phyloP scores from a whole-genome alignment of 148 eudicot species.

The Vaccinium darrowii region DNA sequence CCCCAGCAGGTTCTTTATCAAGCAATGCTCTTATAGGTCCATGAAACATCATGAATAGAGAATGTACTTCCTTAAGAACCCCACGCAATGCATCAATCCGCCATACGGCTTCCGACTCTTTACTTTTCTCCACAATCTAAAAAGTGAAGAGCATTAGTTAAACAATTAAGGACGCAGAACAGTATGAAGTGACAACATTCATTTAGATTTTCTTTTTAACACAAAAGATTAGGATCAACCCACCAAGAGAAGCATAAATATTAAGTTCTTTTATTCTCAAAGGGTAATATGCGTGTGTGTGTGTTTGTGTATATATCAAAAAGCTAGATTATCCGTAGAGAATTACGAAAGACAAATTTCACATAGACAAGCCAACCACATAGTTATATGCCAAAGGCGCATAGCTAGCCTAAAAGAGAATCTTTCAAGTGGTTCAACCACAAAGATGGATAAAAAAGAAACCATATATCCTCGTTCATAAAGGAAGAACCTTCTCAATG shows the following conservation, averaged over 20 bases:
- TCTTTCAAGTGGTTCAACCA: conserved; percentile 3
- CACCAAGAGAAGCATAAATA: background rate
- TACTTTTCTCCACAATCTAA: conserved; percentile 86
- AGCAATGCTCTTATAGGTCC: conserved; percentile 77
- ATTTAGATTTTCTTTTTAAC: background rate
- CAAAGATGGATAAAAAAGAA: background rate
- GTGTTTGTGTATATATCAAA: background rate
- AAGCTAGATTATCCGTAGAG: background rate
- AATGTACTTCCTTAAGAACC: conserved; percentile 87
- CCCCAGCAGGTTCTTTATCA: conserved; percentile 82
- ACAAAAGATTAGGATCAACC: background rate
- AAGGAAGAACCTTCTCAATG: conserved; percentile 1
- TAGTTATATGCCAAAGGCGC: background rate
- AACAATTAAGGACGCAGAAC: background rate
- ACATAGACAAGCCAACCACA: background rate
- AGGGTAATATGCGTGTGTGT: background rate
- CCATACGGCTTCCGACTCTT: conserved; percentile 78
- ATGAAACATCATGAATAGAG: conserved; percentile 82
- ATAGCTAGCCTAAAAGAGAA: background rate
- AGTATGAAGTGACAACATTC: background rate
- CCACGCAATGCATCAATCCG: conserved; percentile 74
- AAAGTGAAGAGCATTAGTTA: conserved; percentile 15
- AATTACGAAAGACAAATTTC: background rate
- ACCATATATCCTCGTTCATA: background rate
- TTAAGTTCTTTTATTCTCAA: background rate